A percentile compares a stretch with the other conserved stretches of the same genome.
Evolutionary conservation across 257 asterid genomes (phyloP).

Genomic region (Nicotiana obtusifolia): DNA sequence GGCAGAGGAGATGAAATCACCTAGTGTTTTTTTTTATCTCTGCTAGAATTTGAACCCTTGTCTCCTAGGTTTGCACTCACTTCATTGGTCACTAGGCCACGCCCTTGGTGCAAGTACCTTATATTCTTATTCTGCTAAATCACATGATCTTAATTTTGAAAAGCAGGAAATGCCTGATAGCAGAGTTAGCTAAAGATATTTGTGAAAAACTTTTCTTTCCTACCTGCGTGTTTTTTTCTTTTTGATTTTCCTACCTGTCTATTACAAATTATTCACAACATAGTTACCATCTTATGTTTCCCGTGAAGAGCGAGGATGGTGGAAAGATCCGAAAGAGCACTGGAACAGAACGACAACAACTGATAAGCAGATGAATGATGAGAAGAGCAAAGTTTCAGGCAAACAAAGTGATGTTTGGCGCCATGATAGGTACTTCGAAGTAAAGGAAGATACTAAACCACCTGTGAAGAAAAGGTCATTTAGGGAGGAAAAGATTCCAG

Average conservation of each 20-base stretch:
- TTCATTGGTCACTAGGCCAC: not conserved
- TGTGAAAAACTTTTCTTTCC: not conserved
- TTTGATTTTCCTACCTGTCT: not conserved
- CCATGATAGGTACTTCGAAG: constrained; percentile 66
- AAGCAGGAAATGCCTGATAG: not conserved
- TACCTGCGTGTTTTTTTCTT: not conserved
- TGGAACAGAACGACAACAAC: constrained; percentile 26
- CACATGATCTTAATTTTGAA: not conserved
- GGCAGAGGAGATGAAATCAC: too few relatives aligned
- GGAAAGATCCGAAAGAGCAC: constrained; percentile 55
- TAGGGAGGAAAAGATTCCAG: constrained; percentile 60
- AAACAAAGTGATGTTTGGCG: constrained; percentile 47
- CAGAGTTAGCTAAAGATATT: not conserved
- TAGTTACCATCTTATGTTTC: constrained; percentile 4
- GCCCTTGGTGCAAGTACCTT: not conserved
- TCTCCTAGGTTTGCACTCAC: not conserved
- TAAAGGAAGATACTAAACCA: constrained; percentile 53
- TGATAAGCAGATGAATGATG: constrained; percentile 37
- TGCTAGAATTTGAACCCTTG: not conserved
- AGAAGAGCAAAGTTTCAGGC: constrained; percentile 37
- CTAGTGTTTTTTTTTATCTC: not conserved
- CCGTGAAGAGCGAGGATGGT: constrained; percentile 62
- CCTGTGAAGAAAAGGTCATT: constrained; percentile 58
- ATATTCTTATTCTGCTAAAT: not conserved
- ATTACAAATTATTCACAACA: too few relatives aligned